Percentiles rank a stretch among this genome's conserved stretches.
phyloP scores from a whole-genome alignment of 306 rosid species.

The Prinsepia uniflora region DNA sequence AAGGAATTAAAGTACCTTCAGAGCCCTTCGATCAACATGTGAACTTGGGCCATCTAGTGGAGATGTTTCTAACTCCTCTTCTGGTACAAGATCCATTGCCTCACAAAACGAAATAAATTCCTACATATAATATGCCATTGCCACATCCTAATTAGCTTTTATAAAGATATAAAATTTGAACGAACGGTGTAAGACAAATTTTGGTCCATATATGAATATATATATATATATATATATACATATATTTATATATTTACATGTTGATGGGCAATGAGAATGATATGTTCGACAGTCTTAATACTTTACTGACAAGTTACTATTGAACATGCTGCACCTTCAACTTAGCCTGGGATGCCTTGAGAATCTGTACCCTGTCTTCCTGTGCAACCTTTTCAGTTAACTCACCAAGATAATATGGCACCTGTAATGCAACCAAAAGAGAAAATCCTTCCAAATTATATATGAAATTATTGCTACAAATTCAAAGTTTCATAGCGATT shows the following conservation, averaged over 20 bases:
- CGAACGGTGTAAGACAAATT: not conserved
- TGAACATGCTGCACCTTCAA: constrained; percentile 50
- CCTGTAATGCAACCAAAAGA: constrained; percentile 39
- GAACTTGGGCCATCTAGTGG: constrained; percentile 48
- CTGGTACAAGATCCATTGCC: constrained; percentile 78
- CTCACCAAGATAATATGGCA: constrained; percentile 87
- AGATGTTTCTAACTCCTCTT: constrained; percentile 67
- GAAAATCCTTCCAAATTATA: not conserved
- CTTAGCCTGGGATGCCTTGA: constrained; percentile 71
- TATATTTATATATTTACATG: too few species aligned
- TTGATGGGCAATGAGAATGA: too few species aligned
- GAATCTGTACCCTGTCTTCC: constrained; percentile 69
- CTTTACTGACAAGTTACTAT: constrained; percentile 5
- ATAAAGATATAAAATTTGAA: constrained; percentile 7
- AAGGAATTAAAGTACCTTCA: constrained; percentile 46
- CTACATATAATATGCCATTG: constrained; percentile 25
- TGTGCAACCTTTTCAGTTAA: constrained; percentile 70
- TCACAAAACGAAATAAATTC: constrained; percentile 88
- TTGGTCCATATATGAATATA: too few species aligned
- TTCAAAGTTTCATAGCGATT: not conserved
- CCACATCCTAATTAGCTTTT: constrained; percentile 14
- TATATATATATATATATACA: too few species aligned
- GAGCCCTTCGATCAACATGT: constrained; percentile 75
- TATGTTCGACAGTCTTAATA: not conserved
- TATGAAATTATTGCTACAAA: not conserved